These are phyloP conservation scores for Acanthamoeba castellanii DNA, from an alignment of 208 protist genomes.

Conservation along the genomic window DNA sequence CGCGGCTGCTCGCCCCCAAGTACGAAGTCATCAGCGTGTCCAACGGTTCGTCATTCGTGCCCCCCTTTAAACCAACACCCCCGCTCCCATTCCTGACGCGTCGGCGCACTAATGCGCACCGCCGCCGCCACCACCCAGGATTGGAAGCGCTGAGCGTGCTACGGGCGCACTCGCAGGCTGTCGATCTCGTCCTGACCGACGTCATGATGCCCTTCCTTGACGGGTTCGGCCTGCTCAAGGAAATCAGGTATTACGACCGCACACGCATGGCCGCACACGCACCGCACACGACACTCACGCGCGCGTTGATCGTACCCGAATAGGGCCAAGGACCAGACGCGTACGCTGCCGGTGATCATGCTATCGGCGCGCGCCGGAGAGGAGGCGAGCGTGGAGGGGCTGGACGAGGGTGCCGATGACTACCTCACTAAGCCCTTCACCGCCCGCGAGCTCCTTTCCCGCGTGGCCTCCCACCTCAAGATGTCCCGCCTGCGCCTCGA, in stretches of 20 bases:
- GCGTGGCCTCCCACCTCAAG: slow-evolving; percentile 34
- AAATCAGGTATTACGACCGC: not conserved
- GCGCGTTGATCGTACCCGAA: too few relatives aligned
- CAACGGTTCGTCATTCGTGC: slow-evolving; percentile 14
- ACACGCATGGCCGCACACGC: too few relatives aligned
- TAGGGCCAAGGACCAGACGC: not conserved
- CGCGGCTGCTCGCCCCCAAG: not conserved
- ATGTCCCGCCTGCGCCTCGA: not conserved
- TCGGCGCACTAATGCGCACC: too few relatives aligned
- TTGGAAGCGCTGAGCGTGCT: slow-evolving; percentile 3
- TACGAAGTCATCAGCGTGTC: slow-evolving; percentile 55
- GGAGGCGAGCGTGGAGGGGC: slow-evolving; percentile 52
- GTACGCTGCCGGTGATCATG: slow-evolving; percentile 75
- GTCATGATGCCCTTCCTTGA: slow-evolving; percentile 79
- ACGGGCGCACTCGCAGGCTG: not conserved
- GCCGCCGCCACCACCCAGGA: too few relatives aligned
- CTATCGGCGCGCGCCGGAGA: slow-evolving; percentile 77
- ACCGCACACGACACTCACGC: too few relatives aligned
- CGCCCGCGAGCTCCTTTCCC: slow-evolving; percentile 46
- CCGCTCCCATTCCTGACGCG: too few relatives aligned
- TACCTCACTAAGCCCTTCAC: slow-evolving; percentile 79
- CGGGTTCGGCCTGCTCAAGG: slow-evolving; percentile 68
- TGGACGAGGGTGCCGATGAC: slow-evolving; percentile 75
- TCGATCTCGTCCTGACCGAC: slow-evolving; percentile 74
- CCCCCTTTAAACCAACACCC: too few relatives aligned